Percentiles rank a stretch among this genome's conserved stretches.
These are phyloP conservation scores for Calonectria fujianensis DNA, from an alignment of 2,329 filamentous ascomycete species.

Conservation along the genomic window DNA sequence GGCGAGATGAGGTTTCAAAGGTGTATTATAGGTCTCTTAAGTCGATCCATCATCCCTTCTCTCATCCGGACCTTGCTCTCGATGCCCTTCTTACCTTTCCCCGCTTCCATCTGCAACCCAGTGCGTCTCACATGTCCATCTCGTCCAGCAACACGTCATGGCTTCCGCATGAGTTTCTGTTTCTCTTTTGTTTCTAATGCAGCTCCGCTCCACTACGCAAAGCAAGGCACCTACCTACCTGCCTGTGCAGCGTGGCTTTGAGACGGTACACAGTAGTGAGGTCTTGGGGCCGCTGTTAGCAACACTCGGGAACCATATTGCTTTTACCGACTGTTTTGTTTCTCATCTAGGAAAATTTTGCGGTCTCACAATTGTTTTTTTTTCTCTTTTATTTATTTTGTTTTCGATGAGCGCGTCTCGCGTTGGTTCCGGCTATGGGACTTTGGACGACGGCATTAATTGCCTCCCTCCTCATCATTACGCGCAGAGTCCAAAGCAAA, in stretches of 20 bases:
- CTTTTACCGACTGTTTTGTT: slow-evolving; percentile 22
- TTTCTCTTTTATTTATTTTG: background rate
- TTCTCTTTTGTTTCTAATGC: slow-evolving; percentile 35
- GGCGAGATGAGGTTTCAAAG: slow-evolving; percentile 23
- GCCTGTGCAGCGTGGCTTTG: slow-evolving; percentile 14
- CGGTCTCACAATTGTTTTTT: background rate
- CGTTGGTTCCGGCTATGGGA: background rate
- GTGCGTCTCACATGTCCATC: slow-evolving; percentile 34
- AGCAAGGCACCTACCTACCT: slow-evolving; percentile 26
- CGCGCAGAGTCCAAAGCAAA: slow-evolving; percentile 17
- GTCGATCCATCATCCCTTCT: slow-evolving; percentile 34
- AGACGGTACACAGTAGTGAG: slow-evolving; percentile 19
- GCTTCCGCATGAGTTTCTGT: slow-evolving; percentile 31
- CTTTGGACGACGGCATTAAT: background rate
- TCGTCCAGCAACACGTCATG: slow-evolving; percentile 19
- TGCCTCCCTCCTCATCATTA: slow-evolving; percentile 3
- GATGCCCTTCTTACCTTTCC: slow-evolving; percentile 14
- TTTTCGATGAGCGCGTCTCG: slow-evolving; percentile 13
- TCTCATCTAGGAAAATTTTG: slow-evolving; percentile 19
- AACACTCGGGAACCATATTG: slow-evolving; percentile 16
- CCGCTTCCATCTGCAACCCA: slow-evolving; percentile 34
- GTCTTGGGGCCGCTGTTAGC: background rate
- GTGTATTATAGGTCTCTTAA: slow-evolving; percentile 22
- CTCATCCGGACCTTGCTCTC: slow-evolving; percentile 25
- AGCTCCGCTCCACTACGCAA: slow-evolving; percentile 13